Evolutionary conservation across 805 yeast genomes (phyloP).

Genomic region (Kuraishia piskuri): DNA sequence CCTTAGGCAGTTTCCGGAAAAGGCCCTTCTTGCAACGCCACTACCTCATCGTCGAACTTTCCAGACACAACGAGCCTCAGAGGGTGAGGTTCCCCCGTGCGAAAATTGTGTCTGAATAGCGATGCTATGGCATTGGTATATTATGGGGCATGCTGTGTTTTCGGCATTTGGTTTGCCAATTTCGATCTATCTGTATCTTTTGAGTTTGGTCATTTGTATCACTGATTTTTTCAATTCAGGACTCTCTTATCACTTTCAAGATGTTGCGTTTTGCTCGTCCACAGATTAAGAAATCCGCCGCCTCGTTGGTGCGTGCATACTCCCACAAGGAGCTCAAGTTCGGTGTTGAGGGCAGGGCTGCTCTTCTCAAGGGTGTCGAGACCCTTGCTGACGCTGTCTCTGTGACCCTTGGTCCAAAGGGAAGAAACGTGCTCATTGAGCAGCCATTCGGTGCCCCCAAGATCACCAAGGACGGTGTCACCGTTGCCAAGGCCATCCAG

Average conservation of each 20-base stretch:
- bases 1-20: not conserved
- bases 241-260: not conserved
- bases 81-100: not conserved
- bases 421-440: constrained; percentile 93
- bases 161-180: not conserved
- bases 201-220: not conserved
- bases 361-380: constrained; percentile 88
- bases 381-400: constrained; percentile 93
- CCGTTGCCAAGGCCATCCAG: constrained; percentile 83
- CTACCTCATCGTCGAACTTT: not conserved
- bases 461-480: constrained; percentile 98
- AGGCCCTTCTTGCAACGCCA: not conserved
- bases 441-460: constrained; percentile 96
- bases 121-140: no score
- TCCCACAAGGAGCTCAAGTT: constrained; percentile 91
- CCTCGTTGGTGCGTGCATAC: constrained; percentile 36
- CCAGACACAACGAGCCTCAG: not conserved
- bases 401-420: constrained; percentile 96
- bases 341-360: constrained; percentile 96
- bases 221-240: not conserved
- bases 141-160: no score
- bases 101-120: not conserved
- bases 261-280: constrained; percentile 46
- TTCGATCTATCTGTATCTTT: not conserved
- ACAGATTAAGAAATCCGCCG: constrained; percentile 28